Percentiles rank a stretch among this genome's conserved stretches.
These are phyloP conservation scores for Cladobotryum mycophilum DNA, from an alignment of 2,329 filamentous ascomycete species.

Conservation along the genomic window DNA sequence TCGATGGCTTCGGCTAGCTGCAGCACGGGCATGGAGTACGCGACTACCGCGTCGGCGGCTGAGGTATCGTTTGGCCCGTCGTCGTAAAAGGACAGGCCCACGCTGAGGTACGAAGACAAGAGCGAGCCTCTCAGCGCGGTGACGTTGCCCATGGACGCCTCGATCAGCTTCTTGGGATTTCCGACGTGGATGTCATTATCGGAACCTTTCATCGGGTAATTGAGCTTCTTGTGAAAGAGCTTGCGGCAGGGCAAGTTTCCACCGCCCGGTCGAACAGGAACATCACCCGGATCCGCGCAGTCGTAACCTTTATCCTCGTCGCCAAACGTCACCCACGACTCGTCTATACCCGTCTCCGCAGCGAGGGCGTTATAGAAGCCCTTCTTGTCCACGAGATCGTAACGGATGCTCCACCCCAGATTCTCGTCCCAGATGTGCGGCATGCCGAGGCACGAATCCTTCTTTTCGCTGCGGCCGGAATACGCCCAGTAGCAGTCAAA, in stretches of 20 bases:
- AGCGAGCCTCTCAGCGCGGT: too few relatives aligned
- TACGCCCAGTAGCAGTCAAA: background rate
- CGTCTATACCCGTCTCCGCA: conserved; percentile 12
- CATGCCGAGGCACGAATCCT: background rate
- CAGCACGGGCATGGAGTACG: conserved; percentile 15
- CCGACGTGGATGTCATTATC: too few relatives aligned
- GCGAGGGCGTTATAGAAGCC: conserved; percentile 14
- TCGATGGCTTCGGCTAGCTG: conserved; percentile 20
- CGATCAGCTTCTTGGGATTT: too few relatives aligned
- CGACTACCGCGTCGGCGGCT: background rate
- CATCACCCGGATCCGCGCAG: background rate
- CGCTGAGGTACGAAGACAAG: too few relatives aligned
- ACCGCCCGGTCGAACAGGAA: background rate
- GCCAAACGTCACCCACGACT: conserved; percentile 12
- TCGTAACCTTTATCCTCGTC: background rate
- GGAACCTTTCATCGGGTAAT: too few relatives aligned
- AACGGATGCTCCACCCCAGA: background rate
- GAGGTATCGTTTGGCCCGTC: background rate
- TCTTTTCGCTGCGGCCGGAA: background rate
- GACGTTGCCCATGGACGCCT: too few relatives aligned
- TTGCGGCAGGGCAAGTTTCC: too few relatives aligned
- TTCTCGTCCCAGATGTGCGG: conserved; percentile 1
- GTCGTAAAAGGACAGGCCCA: background rate
- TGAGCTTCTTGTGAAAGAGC: too few relatives aligned
- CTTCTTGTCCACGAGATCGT: conserved; percentile 13